Percentiles rank a stretch among this genome's conserved stretches.
phyloP scores from a whole-genome alignment of 768 basidiomycete genomes.

The Holtermanniella nyarrowii region DNA sequence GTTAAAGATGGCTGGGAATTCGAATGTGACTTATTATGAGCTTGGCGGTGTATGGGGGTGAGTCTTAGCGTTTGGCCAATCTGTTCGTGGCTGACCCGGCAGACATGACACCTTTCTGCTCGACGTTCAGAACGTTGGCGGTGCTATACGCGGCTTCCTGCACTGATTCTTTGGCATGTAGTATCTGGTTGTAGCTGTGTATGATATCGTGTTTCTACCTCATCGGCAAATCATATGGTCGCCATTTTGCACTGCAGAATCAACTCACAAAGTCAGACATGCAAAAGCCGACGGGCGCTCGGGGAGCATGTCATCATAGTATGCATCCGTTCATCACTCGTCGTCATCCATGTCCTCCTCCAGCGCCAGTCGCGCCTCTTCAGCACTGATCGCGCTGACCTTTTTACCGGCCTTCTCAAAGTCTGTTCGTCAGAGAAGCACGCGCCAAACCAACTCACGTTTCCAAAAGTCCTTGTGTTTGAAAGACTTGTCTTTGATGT shows the following conservation, averaged over 20 bases:
- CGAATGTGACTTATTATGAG: slow-evolving; percentile 87
- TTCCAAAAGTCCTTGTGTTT: slow-evolving; percentile 40
- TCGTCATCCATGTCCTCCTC: slow-evolving; percentile 2
- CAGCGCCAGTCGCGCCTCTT: slow-evolving; percentile 35
- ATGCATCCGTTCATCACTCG: not conserved
- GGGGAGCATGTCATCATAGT: too few species aligned
- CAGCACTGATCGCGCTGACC: slow-evolving; percentile 23
- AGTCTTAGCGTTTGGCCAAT: not conserved
- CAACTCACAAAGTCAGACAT: too few species aligned
- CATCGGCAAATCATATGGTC: not conserved
- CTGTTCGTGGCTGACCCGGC: not conserved
- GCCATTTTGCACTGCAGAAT: not conserved
- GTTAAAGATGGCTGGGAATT: slow-evolving; percentile 77
- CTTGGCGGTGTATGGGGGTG: slow-evolving; percentile 94
- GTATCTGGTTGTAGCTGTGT: not conserved
- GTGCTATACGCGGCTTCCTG: slow-evolving; percentile 82
- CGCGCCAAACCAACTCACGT: slow-evolving; percentile 10
- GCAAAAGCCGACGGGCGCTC: too few species aligned
- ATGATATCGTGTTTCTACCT: not conserved
- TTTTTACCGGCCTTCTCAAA: slow-evolving; percentile 25
- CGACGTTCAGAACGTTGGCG: slow-evolving; percentile 79
- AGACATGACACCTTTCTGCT: slow-evolving; percentile 91
- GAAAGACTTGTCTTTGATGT: slow-evolving; percentile 21
- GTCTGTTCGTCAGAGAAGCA: slow-evolving; percentile 7
- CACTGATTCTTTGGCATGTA: slow-evolving; percentile 28